Percentiles rank a stretch among this genome's conserved stretches.
phyloP scores from a whole-genome alignment of 768 basidiomycete species.

The Dacryopinax spathularia region DNA sequence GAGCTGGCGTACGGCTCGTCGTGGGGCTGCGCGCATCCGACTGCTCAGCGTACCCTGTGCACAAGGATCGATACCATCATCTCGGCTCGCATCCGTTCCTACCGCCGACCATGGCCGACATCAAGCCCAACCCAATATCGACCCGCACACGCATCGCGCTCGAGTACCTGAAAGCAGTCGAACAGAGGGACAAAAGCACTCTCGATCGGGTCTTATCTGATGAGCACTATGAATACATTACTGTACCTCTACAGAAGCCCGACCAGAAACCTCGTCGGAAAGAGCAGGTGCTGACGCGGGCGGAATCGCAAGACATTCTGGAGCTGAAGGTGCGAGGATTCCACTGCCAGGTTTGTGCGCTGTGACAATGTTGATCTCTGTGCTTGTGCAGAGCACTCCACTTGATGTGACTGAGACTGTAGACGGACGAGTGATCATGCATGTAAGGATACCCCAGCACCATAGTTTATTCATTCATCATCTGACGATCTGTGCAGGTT shows the following conservation, averaged over 20 bases:
- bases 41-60: not conserved
- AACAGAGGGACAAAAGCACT: not conserved
- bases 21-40: no score
- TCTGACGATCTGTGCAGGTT: not conserved
- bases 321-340: not conserved
- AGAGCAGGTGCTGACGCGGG: not conserved
- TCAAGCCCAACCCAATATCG: not conserved
- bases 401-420: not conserved
- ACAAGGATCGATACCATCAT: not conserved
- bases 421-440: not conserved
- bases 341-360: no score
- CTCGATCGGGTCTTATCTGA: not conserved
- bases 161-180: not conserved
- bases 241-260: not conserved
- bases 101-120: not conserved
- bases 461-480: not conserved
- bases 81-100: not conserved
- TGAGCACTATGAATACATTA: not conserved
- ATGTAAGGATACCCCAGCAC: not conserved
- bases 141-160: not conserved
- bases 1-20: no score
- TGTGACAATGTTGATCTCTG: not conserved
- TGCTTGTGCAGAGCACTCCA: not conserved
- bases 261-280: not conserved
- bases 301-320: not conserved